phyloP scores from a whole-genome alignment of 495 filamentous ascomycete genomes.

The Cercophora newfieldiana region DNA sequence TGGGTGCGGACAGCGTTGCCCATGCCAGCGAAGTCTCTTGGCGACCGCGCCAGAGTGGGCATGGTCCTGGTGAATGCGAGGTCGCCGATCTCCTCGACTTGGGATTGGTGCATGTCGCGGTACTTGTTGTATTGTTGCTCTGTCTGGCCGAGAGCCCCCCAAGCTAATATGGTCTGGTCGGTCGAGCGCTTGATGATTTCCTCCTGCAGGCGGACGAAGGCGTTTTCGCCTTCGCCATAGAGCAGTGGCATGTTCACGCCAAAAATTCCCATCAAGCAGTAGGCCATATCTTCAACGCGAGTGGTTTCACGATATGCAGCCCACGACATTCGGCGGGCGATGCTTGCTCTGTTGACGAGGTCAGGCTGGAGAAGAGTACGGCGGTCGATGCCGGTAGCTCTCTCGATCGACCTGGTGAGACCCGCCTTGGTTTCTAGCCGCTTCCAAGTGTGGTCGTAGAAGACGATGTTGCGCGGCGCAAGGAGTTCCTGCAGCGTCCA shows the following conservation, averaged over 20 bases:
- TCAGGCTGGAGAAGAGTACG: too few relatives aligned
- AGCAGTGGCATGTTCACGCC: conserved; percentile 31
- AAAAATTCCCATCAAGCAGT: conserved; percentile 32
- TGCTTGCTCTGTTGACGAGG: not conserved
- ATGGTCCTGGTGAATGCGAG: not conserved
- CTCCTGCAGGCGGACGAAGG: conserved; percentile 23
- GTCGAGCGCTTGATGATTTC: not conserved
- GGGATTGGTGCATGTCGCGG: not conserved
- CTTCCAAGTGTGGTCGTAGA: not conserved
- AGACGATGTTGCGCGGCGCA: not conserved
- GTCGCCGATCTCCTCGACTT: not conserved
- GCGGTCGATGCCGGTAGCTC: not conserved
- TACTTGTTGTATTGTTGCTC: too few relatives aligned
- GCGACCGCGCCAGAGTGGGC: conserved; percentile 1
- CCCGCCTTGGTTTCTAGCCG: not conserved
- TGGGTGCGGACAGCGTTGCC: not conserved
- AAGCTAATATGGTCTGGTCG: not conserved
- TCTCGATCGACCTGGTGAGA: not conserved
- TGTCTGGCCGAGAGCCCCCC: too few relatives aligned
- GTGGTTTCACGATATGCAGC: conserved; percentile 1
- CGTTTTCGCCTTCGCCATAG: conserved; percentile 30
- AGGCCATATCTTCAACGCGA: conserved; percentile 23
- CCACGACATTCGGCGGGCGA: not conserved
- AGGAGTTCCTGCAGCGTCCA: too few relatives aligned
- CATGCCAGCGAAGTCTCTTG: not conserved